A percentile compares a stretch with the other conserved stretches of the same genome.
These are phyloP conservation scores for Pleurotus tuoliensis DNA, from an alignment of 768 basidiomycete genomes.

Conservation along the genomic window DNA sequence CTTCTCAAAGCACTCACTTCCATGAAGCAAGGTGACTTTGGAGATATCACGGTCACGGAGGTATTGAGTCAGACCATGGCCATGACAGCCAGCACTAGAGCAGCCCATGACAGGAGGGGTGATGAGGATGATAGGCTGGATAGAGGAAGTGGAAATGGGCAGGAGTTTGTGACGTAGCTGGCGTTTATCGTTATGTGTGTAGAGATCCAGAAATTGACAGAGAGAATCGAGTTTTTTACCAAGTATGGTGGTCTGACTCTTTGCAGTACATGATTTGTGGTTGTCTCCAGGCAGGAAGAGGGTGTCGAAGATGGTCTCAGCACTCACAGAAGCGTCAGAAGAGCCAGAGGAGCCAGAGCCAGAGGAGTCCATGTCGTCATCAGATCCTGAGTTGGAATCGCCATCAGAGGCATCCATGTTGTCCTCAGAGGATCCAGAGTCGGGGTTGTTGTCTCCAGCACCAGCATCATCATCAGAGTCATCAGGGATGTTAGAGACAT, in stretches of 20 bases:
- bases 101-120: slow-evolving; percentile 1
- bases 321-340: no score
- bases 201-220: background rate
- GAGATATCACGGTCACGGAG: slow-evolving; percentile 9
- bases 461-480: background rate
- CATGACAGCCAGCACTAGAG: slow-evolving; percentile 1
- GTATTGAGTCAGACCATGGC: background rate
- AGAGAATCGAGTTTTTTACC: background rate
- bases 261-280: no score
- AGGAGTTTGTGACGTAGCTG: background rate
- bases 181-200: background rate
- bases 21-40: slow-evolving; percentile 12
- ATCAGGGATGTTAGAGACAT: background rate
- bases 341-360: background rate
- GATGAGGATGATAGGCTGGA: background rate
- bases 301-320: no score
- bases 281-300: no score
- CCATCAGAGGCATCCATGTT: background rate
- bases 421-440: background rate
- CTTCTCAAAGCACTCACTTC: slow-evolving; percentile 1
- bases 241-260: background rate
- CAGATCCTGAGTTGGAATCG: background rate
- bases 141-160: background rate
- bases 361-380: background rate
- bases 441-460: no score